Base-by-base conservation (phyloP, 106 monocot genomes). In the Allium fistulosum region DNA sequence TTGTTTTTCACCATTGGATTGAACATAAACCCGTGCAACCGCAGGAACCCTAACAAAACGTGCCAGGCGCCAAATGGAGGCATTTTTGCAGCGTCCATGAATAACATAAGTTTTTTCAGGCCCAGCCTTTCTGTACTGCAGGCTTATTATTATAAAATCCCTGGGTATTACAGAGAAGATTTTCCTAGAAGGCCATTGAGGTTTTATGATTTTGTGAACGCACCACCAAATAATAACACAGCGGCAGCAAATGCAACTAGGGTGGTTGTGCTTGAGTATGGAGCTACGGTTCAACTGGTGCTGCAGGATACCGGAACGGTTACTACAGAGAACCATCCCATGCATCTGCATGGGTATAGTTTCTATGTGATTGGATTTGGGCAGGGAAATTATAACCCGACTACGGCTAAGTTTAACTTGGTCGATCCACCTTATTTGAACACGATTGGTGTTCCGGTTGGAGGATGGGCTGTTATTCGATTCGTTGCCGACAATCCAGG, bases 401-500 rank as follows among this genome's bases (percentile, higher is more conserved):
- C 7, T 11, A 84, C 49, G 2, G 84, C 75, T 4, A 68, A 14
- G 48, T 58, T 73, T 51, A 82, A 82, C 64, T 62, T 82, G 26
- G 77, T 65, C 9, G 83, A 83, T 17, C 79, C 83, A 5, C 75
- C 75, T 0, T 60, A 72, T 51, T 17, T 75, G 48, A 83, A 83
- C 71, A 83, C 79, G 6, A 59, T 77, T 7, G 73, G 65, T 8
- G 84, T 84, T 4, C 84, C 84, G 2, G 76, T 69, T 0, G 84
- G 80, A 13, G 80, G 84, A 6, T 84, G 84, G 84, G 84, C 73
- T 0, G 84, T 71, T 10, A 51, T 84, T 3, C 67, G 84, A 17
- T 84, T 84, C 73, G 49, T 51, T 11, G 82, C 77, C 0, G 71
- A 82, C 49, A 83, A 83, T 51, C 83, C 83, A 12, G 83, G 78